Evolutionary conservation across 208 protist genomes (phyloP), one percentile per base, ranked within the genome.

Genomic region (Kentomonas sorsogonicus): DNA sequence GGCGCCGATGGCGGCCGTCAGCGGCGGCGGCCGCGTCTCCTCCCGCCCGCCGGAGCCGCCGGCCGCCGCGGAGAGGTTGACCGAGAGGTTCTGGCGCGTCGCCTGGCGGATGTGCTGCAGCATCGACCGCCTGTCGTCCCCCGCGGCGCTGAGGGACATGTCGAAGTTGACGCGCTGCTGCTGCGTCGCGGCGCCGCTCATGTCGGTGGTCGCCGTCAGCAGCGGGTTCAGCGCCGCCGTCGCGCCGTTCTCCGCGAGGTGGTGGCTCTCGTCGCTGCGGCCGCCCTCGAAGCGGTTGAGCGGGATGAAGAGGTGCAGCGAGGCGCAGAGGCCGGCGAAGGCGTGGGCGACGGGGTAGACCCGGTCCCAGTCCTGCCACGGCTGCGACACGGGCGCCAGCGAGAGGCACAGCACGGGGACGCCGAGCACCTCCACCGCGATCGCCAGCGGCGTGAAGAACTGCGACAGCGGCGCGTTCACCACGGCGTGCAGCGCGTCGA

Each of bases 381-480:
- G 70, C 6, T 33, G 58, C 10, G 25, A 63, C 6, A 78, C 67
- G 0, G 71, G 76, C 3, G 76, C 67, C 7, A 78, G 60, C 11
- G 67, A 77, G 44, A 74, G 67, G 53, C 71, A 74, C 47, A 75
- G 59, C 61, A 75, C 71, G 23, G 76, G 67, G 31, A 66, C 64
- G 11, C 64, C 71, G 0, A 75, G 59, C 50, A 78, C 66, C 62
- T 77, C 64, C 47, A 83, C 60, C 29, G 67, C 70, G 33, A 83
- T 61, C 29, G 71, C 71, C 15, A 83, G 69, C 9, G 64, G 71
- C 3, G 74, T 72, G 39, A 56, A 83, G 55, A 78, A 75, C 34
- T 53, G 9, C 6, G 64, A 75, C 0, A 75, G 63, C 7, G 75
- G 56, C 3, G 71, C 76, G 61, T 77, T 83, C 1, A 78, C 54